Evolutionary conservation across 331 rosid species (phyloP), one percentile per base, ranked within the genome.

Genomic region (Phaseolus coccineus): DNA sequence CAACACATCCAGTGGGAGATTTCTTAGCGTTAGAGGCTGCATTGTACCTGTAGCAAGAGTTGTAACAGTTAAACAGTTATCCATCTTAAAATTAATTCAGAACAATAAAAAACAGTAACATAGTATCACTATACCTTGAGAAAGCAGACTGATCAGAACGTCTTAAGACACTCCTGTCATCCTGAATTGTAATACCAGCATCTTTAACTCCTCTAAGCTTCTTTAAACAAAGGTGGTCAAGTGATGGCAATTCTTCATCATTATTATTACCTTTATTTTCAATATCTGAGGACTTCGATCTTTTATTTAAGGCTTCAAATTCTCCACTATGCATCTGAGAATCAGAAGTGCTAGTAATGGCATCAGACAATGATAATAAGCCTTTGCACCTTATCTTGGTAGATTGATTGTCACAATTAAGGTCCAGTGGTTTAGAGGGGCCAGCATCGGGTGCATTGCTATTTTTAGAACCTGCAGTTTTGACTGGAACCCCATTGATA

Each of bases 71-170:
- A 51, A 71, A 58, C 22, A 42, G 61, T 16, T 31, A 42, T 64
- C 39, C 33, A 63, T 76, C 69, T 65, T 55, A 33, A 71, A 25
- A 77, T 37, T 44, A 55, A 24, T 51, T 72, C 65, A 68, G 22
- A 82, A 46, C 31, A 71, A 71, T 10, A 40, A 40, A 50, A 77
- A 77, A 66, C 15, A 50, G 69, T 33, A 62, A 39, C 39, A 64
- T 82, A 35, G 40, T 53, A 65, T 47, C 73, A 55, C 31, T 64
- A 44, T 85, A 94, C 98, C 94, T 92, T 71, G 97, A 88, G 89
- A 94, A 92, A 67, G 98, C 96, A 62, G 97, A 88, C 80, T 85
- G 90, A 52, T 90, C 93, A 3, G 92, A 90, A 40, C 89, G 94
- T 80, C 96, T 92, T 71, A 90, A 86, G 76, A 88, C 92, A 87